Evolutionary conservation across 306 rosid species (phyloP).

Genomic region (Inga oerstediana): DNA sequence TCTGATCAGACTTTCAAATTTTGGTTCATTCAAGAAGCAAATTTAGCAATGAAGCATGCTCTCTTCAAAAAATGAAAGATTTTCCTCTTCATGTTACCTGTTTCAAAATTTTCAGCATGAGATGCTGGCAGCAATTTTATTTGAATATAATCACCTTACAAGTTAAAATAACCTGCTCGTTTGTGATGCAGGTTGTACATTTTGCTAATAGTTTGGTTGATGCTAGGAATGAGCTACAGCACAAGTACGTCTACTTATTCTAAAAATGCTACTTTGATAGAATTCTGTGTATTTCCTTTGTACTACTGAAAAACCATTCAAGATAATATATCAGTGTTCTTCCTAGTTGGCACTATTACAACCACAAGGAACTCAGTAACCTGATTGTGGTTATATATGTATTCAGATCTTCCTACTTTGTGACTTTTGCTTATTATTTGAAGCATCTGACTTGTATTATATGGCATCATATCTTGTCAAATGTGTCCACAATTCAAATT

Average conservation of each 20-base stretch:
- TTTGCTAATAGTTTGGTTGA: conserved; percentile 83
- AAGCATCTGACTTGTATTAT: background rate
- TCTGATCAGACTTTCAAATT: background rate
- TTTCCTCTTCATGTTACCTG: conserved; percentile 18
- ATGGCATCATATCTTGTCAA: conserved; percentile 7
- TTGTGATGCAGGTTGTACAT: conserved; percentile 68
- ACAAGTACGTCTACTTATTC: conserved; percentile 67
- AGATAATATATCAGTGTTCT: background rate
- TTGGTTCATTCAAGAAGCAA: background rate
- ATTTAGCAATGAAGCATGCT: background rate
- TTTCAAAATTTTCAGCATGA: conserved; percentile 12
- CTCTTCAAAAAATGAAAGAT: background rate
- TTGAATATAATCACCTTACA: conserved; percentile 6
- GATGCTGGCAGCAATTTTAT: conserved; percentile 7
- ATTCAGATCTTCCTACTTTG: background rate
- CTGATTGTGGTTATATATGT: conserved; percentile 3
- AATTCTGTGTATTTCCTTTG: background rate
- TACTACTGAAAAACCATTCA: conserved; percentile 1
- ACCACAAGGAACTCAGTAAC: background rate
- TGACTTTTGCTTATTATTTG: conserved; percentile 15
- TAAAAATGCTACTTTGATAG: conserved; percentile 21
- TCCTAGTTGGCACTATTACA: conserved; percentile 4
- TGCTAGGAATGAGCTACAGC: conserved; percentile 74
- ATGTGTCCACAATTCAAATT: background rate
- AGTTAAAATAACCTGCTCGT: conserved; percentile 18